phyloP scores from a whole-genome alignment of 768 basidiomycete species.

The Psilocybe tampanensis region DNA sequence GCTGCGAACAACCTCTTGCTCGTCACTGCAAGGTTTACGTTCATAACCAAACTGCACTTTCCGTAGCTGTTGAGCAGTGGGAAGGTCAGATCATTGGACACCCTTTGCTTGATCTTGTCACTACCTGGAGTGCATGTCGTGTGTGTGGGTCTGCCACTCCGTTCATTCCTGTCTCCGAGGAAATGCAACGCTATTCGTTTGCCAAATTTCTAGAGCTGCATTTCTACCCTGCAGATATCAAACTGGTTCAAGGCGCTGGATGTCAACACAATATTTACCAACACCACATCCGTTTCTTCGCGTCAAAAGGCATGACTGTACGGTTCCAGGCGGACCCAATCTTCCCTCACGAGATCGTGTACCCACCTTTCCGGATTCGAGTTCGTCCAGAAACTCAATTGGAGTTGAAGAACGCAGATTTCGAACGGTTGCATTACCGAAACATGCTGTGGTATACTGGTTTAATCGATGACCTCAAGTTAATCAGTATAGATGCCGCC shows the following conservation, averaged over 20 bases:
- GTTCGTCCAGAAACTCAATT: slow-evolving; percentile 88
- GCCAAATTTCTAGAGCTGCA: slow-evolving; percentile 95
- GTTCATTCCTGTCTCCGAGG: slow-evolving; percentile 86
- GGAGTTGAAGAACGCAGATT: slow-evolving; percentile 91
- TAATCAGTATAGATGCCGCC: slow-evolving; percentile 78
- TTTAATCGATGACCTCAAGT: slow-evolving; percentile 73
- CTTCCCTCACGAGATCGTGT: slow-evolving; percentile 81
- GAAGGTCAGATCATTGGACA: slow-evolving; percentile 71
- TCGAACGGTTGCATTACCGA: slow-evolving; percentile 69
- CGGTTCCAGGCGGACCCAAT: slow-evolving; percentile 88
- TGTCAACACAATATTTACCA: slow-evolving; percentile 95
- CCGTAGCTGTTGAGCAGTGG: slow-evolving; percentile 90
- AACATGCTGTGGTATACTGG: slow-evolving; percentile 77
- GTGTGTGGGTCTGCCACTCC: slow-evolving; percentile 79
- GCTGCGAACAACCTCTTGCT: slow-evolving; percentile 78
- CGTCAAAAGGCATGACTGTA: slow-evolving; percentile 79
- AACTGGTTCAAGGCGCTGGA: slow-evolving; percentile 82
- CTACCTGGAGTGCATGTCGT: slow-evolving; percentile 90
- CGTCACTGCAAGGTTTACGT: slow-evolving; percentile 91
- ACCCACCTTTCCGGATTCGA: slow-evolving; percentile 86
- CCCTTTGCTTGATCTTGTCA: slow-evolving; percentile 75
- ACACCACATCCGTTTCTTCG: slow-evolving; percentile 92
- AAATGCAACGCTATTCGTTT: slow-evolving; percentile 93
- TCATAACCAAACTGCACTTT: slow-evolving; percentile 82
- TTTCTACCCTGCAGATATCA: slow-evolving; percentile 90